These are phyloP conservation scores for Salvia miltiorrhiza DNA, from an alignment of 257 asterid species.

Conservation along the genomic window DNA sequence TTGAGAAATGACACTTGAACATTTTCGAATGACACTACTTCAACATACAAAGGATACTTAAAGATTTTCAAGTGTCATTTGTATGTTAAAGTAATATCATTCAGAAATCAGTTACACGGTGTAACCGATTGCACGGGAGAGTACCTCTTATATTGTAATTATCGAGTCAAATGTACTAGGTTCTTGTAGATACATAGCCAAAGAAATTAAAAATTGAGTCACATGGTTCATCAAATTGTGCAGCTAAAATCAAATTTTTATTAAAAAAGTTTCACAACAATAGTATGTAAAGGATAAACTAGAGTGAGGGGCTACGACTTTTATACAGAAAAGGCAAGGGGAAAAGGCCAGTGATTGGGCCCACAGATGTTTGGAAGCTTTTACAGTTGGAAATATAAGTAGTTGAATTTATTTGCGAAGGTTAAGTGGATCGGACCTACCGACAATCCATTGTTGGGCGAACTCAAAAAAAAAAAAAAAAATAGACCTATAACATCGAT, in stretches of 20 bases:
- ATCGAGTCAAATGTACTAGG: neutral
- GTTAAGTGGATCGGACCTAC: neutral
- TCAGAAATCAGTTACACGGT: too few relatives aligned
- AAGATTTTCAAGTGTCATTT: too few relatives aligned
- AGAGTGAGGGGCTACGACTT: neutral
- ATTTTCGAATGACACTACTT: too few relatives aligned
- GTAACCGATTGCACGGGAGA: too few relatives aligned
- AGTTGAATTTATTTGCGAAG: conserved; percentile 15
- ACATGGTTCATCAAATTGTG: neutral
- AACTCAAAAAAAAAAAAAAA: too few relatives aligned
- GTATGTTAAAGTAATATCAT: too few relatives aligned
- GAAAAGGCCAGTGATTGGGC: neutral
- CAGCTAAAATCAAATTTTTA: neutral
- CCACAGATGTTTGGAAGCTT: conserved; percentile 16
- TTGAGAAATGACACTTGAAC: too few relatives aligned
- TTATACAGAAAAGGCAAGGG: neutral
- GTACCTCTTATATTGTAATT: too few relatives aligned
- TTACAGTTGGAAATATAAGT: conserved; percentile 16
- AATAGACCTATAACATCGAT: too few relatives aligned
- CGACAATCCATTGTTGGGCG: neutral
- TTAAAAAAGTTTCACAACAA: neutral
- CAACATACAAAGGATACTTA: too few relatives aligned
- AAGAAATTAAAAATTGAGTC: neutral
- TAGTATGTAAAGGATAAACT: neutral
- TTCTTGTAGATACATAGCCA: neutral